These are phyloP conservation scores for Mycena galopus DNA, from an alignment of 768 basidiomycete genomes.

Conservation along the genomic window DNA sequence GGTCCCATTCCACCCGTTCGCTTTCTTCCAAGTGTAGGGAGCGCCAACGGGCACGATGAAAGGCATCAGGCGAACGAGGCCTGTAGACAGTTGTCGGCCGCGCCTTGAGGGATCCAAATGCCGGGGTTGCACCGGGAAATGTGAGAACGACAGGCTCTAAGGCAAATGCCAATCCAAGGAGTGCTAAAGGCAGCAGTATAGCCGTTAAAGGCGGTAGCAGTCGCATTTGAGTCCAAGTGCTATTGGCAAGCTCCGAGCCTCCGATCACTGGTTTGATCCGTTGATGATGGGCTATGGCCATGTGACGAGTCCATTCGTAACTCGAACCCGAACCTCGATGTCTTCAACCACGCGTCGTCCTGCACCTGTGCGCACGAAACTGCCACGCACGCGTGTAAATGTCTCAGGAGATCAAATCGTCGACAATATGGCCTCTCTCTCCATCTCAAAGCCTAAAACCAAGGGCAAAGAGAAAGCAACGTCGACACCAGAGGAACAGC, in stretches of 20 bases:
- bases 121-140: neutral
- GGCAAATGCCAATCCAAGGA: constrained; percentile 3
- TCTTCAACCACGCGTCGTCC: constrained; percentile 34
- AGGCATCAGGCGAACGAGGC: constrained; percentile 64
- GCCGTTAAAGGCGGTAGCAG: constrained; percentile 15
- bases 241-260: no score
- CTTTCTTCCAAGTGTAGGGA: constrained; percentile 65
- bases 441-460: constrained; percentile 28
- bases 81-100: constrained; percentile 70
- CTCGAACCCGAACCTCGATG: neutral
- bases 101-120: constrained; percentile 52
- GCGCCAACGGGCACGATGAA: constrained; percentile 65
- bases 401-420: constrained; percentile 20
- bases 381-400: constrained; percentile 20
- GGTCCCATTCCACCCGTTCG: constrained; percentile 76
- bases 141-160: constrained; percentile 3
- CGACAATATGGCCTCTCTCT: constrained; percentile 23
- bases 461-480: constrained; percentile 31
- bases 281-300: neutral
- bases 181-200: constrained; percentile 2
- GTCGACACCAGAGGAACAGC: constrained; percentile 51
- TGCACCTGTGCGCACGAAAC: constrained; percentile 26
- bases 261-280: neutral
- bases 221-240: constrained; percentile 1
- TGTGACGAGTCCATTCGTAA: neutral